Base-by-base conservation (phyloP, 345 rosid species). In the Citrus cavaleriei region DNA sequence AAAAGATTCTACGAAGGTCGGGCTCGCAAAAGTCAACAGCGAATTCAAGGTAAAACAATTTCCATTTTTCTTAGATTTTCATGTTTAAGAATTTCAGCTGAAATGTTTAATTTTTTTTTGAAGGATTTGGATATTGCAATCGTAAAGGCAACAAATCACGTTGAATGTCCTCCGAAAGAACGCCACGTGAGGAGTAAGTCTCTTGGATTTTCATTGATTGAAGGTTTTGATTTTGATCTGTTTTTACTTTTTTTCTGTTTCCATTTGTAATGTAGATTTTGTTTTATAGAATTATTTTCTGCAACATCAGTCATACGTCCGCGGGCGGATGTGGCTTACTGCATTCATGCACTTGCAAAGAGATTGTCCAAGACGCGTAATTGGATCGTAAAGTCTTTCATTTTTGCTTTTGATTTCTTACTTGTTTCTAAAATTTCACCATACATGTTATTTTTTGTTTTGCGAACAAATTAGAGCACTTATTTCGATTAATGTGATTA, bases 1-100 rank as follows among this genome's bases (percentile, higher is more conserved):
- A 68, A 97, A 97, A 84, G 99, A 97, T 77, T 84, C 98, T 67
- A 97, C 98, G 81, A 97, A 74, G 87, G 99, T 97, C 68, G 99
- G 99, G 77, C 93, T 97, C 73, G 99, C 99, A 42, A 97, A 97
- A 88, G 98, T 97, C 86, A 94, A 97, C 71, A 97, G 98, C 69
- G 99, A 94, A 79, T 94, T 87, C 85, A 97, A 94, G 99, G 99
- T 93, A 40, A 42, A 54, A 54, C 58, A 54, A 19, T 19, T 54
- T 54, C 22, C 58, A 18, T 54, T 60, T 60, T 72, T 10, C 16
- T 27, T 18, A 27, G 3, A 10, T 32, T 46, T 25, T 30, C 4
- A 6, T 59, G 25, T 42, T 2, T 58, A 40, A 3, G 32, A 64
- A 49, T 40, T 42, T 58, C 7, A 24, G 67, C 7, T 22, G 1